Conservation (phyloP, 129 eudicot genomes). For the Sambucus nigra region DNA sequence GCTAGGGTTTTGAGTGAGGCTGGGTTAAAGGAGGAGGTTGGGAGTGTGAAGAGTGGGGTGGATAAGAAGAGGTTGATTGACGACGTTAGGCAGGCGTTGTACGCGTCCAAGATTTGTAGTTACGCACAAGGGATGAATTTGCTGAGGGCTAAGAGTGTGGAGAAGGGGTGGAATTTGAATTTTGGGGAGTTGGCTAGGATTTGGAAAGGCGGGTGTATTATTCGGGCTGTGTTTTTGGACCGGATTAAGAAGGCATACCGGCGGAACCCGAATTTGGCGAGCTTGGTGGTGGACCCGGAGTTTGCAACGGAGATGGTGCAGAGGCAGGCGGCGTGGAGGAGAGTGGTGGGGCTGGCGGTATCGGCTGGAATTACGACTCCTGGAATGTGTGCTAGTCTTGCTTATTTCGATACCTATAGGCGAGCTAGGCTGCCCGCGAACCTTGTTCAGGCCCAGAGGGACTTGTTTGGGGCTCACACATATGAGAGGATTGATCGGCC, state of each 20-base stretch:
- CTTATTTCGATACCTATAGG: slow-evolving; percentile 76
- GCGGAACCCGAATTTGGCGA: slow-evolving; percentile 74
- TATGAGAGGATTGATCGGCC: slow-evolving; percentile 70
- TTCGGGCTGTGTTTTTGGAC: slow-evolving; percentile 80
- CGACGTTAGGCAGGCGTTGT: slow-evolving; percentile 88
- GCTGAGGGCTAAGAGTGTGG: slow-evolving; percentile 67
- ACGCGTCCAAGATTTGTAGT: slow-evolving; percentile 85
- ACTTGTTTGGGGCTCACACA: slow-evolving; percentile 91
- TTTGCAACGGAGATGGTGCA: slow-evolving; percentile 94
- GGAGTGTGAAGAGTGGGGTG: slow-evolving; percentile 27
- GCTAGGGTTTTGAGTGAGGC: slow-evolving; percentile 34
- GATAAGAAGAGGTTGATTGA: slow-evolving; percentile 84
- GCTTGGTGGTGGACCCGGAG: slow-evolving; percentile 75
- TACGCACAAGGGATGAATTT: slow-evolving; percentile 96
- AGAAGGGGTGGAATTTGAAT: slow-evolving; percentile 82
- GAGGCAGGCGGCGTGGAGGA: slow-evolving; percentile 91
- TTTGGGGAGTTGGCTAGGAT: slow-evolving; percentile 88
- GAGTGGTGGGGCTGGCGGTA: slow-evolving; percentile 72
- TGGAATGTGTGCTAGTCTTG: slow-evolving; percentile 81
- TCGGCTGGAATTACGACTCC: slow-evolving; percentile 80
- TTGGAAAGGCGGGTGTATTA: slow-evolving; percentile 94
- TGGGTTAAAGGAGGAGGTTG: slow-evolving; percentile 62
- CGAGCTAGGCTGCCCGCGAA: slow-evolving; percentile 84
- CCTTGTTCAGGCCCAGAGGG: slow-evolving; percentile 99
- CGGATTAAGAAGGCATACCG: slow-evolving; percentile 83